phyloP scores from a whole-genome alignment of 192 early-diverging fungal species.

The Kappamyces sp. region DNA sequence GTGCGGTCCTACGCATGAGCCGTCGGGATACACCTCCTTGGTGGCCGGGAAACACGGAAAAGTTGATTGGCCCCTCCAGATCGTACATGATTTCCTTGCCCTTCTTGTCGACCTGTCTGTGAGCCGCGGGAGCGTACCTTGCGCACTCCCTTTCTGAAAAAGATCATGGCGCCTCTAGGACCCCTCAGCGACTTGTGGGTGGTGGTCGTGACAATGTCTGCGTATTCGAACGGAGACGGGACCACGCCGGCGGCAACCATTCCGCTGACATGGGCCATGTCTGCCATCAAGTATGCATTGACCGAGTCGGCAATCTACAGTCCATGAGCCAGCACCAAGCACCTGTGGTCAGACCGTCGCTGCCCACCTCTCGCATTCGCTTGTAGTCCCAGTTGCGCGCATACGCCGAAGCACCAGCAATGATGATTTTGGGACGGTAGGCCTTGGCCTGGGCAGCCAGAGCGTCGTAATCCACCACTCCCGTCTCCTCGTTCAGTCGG shows the following conservation, averaged over 20 bases:
- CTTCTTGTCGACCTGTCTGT: slow-evolving; percentile 70
- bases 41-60: slow-evolving; percentile 95
- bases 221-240: slow-evolving; percentile 82
- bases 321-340: neutral
- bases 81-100: slow-evolving; percentile 82
- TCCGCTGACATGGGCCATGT: slow-evolving; percentile 95
- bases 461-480: slow-evolving; percentile 87
- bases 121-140: neutral
- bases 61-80: slow-evolving; percentile 92
- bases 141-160: slow-evolving; percentile 92
- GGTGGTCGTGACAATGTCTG: slow-evolving; percentile 98
- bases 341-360: neutral
- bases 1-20: slow-evolving; percentile 60
- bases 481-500: slow-evolving; percentile 82
- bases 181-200: slow-evolving; percentile 98
- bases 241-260: slow-evolving; percentile 83
- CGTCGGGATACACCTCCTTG: slow-evolving; percentile 60
- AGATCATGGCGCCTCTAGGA: slow-evolving; percentile 98
- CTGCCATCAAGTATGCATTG: slow-evolving; percentile 88
- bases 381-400: slow-evolving; percentile 90
- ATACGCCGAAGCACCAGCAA: slow-evolving; percentile 94
- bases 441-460: slow-evolving; percentile 71
- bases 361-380: slow-evolving; percentile 55
- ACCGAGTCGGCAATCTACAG: slow-evolving; percentile 71
- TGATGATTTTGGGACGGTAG: slow-evolving; percentile 93